Conservation (phyloP, 2,329 filamentous ascomycete genomes). For the Xylaria sp. region DNA sequence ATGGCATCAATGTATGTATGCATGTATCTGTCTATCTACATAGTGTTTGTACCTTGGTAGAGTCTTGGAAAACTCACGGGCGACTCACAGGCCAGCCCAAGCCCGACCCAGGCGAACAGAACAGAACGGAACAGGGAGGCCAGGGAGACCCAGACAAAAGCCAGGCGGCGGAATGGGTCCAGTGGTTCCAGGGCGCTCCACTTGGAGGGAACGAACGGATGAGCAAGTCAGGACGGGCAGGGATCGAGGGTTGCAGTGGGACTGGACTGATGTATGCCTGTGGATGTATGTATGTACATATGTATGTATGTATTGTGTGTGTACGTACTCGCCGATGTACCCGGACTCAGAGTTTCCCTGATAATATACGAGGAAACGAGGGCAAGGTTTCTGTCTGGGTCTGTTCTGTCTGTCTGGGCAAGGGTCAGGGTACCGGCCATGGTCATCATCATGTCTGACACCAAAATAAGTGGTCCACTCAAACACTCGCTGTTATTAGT, state of each 20-base stretch:
- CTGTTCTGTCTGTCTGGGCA: no score
- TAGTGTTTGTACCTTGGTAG: background rate
- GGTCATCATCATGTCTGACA: conserved; percentile 56
- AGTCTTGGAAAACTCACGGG: conserved; percentile 16
- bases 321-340: conserved; percentile 33
- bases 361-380: conserved; percentile 64
- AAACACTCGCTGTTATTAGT: conserved; percentile 41
- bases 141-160: conserved; percentile 24
- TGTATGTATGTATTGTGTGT: background rate
- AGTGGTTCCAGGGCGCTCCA: conserved; percentile 48
- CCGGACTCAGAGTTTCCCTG: conserved; percentile 49
- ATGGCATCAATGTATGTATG: background rate
- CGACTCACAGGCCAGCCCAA: background rate
- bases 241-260: conserved; percentile 38
- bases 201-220: conserved; percentile 36
- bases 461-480: conserved; percentile 56
- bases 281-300: background rate
- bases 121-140: conserved; percentile 14
- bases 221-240: conserved; percentile 32
- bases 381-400: conserved; percentile 47
- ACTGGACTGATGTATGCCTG: background rate
- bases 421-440: conserved; percentile 35
- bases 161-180: conserved; percentile 46
- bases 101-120: conserved; percentile 10
- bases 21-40: no score